phyloP scores from a whole-genome alignment of 75 land plant species.

The Sequoiadendron giganteum region DNA sequence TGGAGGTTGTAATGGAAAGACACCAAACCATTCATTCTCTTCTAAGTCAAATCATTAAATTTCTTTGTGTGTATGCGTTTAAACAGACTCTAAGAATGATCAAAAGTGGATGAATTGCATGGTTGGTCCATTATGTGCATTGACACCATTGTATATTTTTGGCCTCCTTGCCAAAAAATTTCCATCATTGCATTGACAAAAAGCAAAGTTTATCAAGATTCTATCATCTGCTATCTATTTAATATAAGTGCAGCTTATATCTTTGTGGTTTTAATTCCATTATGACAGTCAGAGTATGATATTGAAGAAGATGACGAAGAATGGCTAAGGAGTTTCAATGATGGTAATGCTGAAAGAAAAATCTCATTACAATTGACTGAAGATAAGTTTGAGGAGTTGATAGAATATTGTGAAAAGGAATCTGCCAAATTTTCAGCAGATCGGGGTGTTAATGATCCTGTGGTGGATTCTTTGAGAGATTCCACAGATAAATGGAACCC shows the following conservation, averaged over 20 bases:
- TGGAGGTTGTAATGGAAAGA: too few species aligned
- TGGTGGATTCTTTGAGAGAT: not conserved
- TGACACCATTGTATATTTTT: too few species aligned
- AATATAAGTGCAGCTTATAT: not conserved
- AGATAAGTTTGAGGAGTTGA: conserved; percentile 35
- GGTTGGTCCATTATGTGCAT: too few species aligned
- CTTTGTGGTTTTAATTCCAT: not conserved
- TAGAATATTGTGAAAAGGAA: conserved; percentile 26
- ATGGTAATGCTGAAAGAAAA: not conserved
- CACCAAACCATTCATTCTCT: too few species aligned
- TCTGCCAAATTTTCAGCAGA: conserved; percentile 13
- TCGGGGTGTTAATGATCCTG: not conserved
- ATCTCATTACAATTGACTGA: conserved; percentile 12
- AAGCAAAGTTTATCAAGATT: too few species aligned
- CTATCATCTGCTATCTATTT: too few species aligned
- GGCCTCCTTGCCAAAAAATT: too few species aligned
- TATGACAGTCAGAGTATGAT: conserved; percentile 24
- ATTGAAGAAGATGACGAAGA: conserved; percentile 35
- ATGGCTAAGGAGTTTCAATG: conserved; percentile 25
- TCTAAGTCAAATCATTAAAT: too few species aligned
- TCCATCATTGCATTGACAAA: too few species aligned
- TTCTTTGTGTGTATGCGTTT: too few species aligned
- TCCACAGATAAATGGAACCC: not conserved
- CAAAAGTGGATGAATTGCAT: too few species aligned
- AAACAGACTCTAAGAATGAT: too few species aligned